These are phyloP conservation scores for Crithidia acanthocephali DNA, from an alignment of 208 protist species.

Conservation along the genomic window DNA sequence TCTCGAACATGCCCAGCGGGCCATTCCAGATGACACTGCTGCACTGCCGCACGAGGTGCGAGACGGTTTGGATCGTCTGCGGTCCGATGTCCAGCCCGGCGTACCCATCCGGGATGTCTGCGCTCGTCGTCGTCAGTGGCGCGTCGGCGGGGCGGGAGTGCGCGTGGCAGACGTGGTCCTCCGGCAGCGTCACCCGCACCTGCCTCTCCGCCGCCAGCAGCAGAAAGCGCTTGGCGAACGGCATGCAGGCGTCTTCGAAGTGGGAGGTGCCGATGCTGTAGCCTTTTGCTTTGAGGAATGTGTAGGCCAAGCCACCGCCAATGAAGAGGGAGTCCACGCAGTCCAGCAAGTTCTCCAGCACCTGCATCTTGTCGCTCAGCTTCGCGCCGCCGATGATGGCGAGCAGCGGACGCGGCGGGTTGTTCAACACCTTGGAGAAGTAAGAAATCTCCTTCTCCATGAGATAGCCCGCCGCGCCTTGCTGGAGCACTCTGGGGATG, in stretches of 20 bases:
- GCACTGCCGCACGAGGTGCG: slow-evolving; percentile 65
- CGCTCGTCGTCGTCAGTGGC: slow-evolving; percentile 60
- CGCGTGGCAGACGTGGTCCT: slow-evolving; percentile 96
- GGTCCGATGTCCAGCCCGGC: slow-evolving; percentile 97
- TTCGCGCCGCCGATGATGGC: slow-evolving; percentile 98
- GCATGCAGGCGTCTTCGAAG: slow-evolving; percentile 90
- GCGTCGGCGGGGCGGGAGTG: slow-evolving; percentile 76
- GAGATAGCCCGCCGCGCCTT: slow-evolving; percentile 97
- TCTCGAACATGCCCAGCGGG: slow-evolving; percentile 98
- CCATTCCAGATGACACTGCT: slow-evolving; percentile 98
- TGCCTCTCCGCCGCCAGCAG: slow-evolving; percentile 94
- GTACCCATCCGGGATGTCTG: slow-evolving; percentile 79
- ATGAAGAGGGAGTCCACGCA: slow-evolving; percentile 99
- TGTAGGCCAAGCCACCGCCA: slow-evolving; percentile 98
- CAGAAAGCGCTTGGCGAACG: slow-evolving; percentile 85
- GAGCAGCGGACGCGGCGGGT: slow-evolving; percentile 90
- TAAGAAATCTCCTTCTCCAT: slow-evolving; percentile 99
- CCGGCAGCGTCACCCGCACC: slow-evolving; percentile 97
- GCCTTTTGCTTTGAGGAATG: slow-evolving; percentile 94
- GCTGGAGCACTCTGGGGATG: slow-evolving; percentile 74
- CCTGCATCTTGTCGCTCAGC: slow-evolving; percentile 98
- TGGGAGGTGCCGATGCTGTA: slow-evolving; percentile 94
- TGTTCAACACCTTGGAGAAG: slow-evolving; percentile 95
- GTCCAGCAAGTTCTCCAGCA: slow-evolving; percentile 99
- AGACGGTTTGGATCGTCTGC: slow-evolving; percentile 80